Evolutionary conservation across 108 stramenopile species (phyloP), one percentile per base, ranked within the genome.

Genomic region (Mediolabrus comicus): DNA sequence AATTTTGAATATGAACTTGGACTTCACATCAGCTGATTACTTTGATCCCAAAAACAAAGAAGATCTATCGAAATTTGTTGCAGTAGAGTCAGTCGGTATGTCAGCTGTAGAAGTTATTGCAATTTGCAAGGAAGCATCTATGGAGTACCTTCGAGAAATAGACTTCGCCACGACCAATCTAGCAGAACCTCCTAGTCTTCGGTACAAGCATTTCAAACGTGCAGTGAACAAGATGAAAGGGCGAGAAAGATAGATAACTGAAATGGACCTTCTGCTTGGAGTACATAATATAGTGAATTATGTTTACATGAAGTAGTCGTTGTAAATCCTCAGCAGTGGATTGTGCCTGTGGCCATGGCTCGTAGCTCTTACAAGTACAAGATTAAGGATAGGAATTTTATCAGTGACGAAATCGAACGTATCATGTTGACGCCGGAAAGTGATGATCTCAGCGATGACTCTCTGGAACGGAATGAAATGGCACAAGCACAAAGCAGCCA

Each of bases 51-150:
- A 67, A 29, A 77, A 60, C 46, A 68, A 63, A 52, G 62, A 74
- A 4, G 61, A 83, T 14, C n/a, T 87, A 25, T 53, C 83, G 1
- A 51, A 52, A 7, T 74, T 61, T 28, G 57, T 88, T 62, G 86
- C 86, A 0, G 57, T 59, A 29, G 61, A 76, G 51, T 85, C 90
- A 19, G 75, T 71, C 17, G 87, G 80, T 13, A 86, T 77, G 83
- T 78, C 84, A 29, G 90, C 84, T 9, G 81, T 86, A 32, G 83
- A 79, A 38, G 67, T 86, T 12, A 74, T 91, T 68, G 83, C 84
- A 28, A 72, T 86, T 32, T 87, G 87, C 39, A 74, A 85, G 58
- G 84, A 87, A 58, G 80, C 87, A 53, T 75, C 83, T 46, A 81
- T 85, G 66, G 75, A 63, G 49, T 67, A 70, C 26, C 67, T 80